Base-by-base conservation (phyloP, 2,329 filamentous ascomycete genomes). In the Fusarium circinatum region DNA sequence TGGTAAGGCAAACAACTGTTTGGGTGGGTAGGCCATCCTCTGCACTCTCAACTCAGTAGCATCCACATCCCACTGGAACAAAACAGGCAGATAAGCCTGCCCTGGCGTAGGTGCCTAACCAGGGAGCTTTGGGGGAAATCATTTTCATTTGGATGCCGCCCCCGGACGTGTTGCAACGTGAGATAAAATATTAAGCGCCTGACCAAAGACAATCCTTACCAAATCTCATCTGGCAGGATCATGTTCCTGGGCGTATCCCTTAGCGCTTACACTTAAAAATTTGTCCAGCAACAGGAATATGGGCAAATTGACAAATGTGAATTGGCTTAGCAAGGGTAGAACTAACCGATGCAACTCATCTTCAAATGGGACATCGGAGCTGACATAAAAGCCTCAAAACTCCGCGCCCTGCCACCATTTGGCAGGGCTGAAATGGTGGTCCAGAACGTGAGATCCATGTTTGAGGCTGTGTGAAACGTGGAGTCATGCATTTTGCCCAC, bases 261-360 rank as follows among this genome's bases (percentile, higher is more conserved):
- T 65, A 65, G 62, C 44, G 62, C 62, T 65, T 64, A 65, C 45
- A 13, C 22, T 56, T 15, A 14, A 7, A 14, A n/a, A n/a, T 58
- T 28, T 36, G 44, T 42, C 52, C 30, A 22, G n/a, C 18, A 17
- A 36, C 32, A n/a, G 34, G 22, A 30, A 56, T 30, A 12, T 42
- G 36, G 38, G 28, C 26, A 49, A 36, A 34, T 49, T 36, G 41
- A 36, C 30, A 20, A 9, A 34, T 26, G 9, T 58, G n/a, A 24
- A 22, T n/a, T 48, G 55, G 20, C 10, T n/a, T 20, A 5, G 30
- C 48, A 24, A 32, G 22, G 22, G 11, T 34, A 51, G 6, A 51
- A 24, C 17, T 20, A 34, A 20, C 30, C 30, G 48, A 51, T 34
- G n/a, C 48, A 5, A 34, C n/a, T 20, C 48, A 10, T 20, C 30